These are phyloP conservation scores for Elaeagnus macrophylla DNA, from an alignment of 306 rosid species.

Conservation along the genomic window DNA sequence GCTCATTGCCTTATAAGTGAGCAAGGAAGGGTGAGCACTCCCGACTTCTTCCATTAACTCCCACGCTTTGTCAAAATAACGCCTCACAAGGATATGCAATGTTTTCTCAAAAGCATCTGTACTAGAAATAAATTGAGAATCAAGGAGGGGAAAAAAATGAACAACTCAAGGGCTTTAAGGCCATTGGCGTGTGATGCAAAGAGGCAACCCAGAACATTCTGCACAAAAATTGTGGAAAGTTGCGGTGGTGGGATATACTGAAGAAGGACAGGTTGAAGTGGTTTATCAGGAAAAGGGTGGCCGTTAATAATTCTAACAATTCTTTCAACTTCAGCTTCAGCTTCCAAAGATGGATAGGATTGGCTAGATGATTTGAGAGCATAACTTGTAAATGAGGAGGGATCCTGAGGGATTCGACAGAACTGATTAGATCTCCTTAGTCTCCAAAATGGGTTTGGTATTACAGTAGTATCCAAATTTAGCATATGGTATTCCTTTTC, in stretches of 20 bases:
- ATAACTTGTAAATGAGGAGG: conserved; percentile 14
- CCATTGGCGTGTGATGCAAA: conserved; percentile 83
- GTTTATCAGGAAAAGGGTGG: conserved; percentile 64
- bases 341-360: conserved; percentile 2
- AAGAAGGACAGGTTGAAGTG: conserved; percentile 58
- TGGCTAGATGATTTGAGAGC: conserved; percentile 18
- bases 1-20: conserved; percentile 79
- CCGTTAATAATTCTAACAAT: conserved; percentile 55
- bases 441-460: too few relatives aligned
- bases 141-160: conserved; percentile 46
- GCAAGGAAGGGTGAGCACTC: conserved; percentile 35
- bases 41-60: conserved; percentile 36
- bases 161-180: conserved; percentile 74
- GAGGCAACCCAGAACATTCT: conserved; percentile 50
- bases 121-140: conserved; percentile 33
- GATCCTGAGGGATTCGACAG: conserved; percentile 14
- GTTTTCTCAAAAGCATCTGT: conserved; percentile 60
- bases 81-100: conserved; percentile 61
- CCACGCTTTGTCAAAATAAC: conserved; percentile 76
- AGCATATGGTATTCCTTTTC: too few relatives aligned
- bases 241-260: conserved; percentile 37
- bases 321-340: conserved; percentile 28
- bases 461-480: too few relatives aligned
- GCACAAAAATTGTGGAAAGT: conserved; percentile 35
- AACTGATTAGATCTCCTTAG: conserved; percentile 11